Evolutionary conservation across 495 filamentous ascomycete genomes (phyloP).

Genomic region (Zalerion maritima): DNA sequence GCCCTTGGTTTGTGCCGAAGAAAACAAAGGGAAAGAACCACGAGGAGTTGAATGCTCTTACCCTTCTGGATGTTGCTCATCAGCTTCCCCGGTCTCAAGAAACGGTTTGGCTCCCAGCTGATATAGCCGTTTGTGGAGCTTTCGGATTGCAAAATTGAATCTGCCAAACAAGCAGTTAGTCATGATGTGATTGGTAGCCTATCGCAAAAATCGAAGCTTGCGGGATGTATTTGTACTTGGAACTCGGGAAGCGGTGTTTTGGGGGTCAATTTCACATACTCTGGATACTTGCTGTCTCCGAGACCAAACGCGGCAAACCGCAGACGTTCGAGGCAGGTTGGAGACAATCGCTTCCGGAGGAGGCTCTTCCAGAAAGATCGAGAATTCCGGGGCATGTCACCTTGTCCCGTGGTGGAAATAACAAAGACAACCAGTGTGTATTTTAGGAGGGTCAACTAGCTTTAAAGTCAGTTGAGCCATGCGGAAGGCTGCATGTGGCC

Average conservation of each 20-base stretch:
- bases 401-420: slow-evolving; percentile 87
- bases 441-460: slow-evolving; percentile 24
- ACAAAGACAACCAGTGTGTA: slow-evolving; percentile 60
- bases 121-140: slow-evolving; percentile 68
- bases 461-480: too few relatives aligned
- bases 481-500: too few relatives aligned
- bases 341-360: slow-evolving; percentile 58
- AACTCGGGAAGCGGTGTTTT: neutral
- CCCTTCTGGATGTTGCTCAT: slow-evolving; percentile 90
- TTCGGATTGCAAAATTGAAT: slow-evolving; percentile 86
- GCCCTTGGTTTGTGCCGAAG: too few relatives aligned
- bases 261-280: slow-evolving; percentile 32
- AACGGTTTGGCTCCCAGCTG: slow-evolving; percentile 76
- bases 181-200: too few relatives aligned
- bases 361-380: slow-evolving; percentile 73
- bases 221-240: slow-evolving; percentile 3
- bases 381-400: slow-evolving; percentile 74
- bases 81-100: slow-evolving; percentile 66
- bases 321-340: slow-evolving; percentile 49
- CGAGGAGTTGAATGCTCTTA: slow-evolving; percentile 21
- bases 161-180: slow-evolving; percentile 23
- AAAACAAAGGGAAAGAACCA: too few relatives aligned
- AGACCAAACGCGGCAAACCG: slow-evolving; percentile 78
- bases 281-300: slow-evolving; percentile 86
- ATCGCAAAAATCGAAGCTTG: too few relatives aligned